Evolutionary conservation across 2,329 filamentous ascomycete genomes (phyloP).

Genomic region (Ceratocystis albifundus): DNA sequence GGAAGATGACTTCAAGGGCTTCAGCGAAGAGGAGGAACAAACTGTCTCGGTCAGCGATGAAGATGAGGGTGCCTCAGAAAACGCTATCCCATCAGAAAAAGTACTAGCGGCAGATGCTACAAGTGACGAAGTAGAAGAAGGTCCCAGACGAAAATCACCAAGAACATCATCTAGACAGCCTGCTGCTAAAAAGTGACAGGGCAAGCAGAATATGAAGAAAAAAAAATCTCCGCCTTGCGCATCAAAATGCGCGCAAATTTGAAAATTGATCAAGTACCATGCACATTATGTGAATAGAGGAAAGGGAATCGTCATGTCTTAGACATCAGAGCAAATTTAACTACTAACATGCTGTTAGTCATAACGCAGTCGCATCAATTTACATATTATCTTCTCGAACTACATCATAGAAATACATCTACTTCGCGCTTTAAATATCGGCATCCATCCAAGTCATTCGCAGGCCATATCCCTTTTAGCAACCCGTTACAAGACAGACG

Average conservation of each 20-base stretch:
- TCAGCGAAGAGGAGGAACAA: slow-evolving; percentile 33
- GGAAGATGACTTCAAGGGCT: slow-evolving; percentile 38
- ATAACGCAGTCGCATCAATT: no score
- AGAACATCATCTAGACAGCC: slow-evolving; percentile 16
- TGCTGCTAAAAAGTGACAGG: slow-evolving; percentile 13
- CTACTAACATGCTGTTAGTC: no score
- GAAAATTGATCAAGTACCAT: not conserved
- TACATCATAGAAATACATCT: no score
- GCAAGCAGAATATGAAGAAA: not conserved
- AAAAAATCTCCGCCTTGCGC: not conserved
- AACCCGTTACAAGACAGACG: no score
- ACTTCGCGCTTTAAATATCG: no score
- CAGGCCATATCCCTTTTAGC: no score
- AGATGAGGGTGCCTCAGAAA: not conserved
- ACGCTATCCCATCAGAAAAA: slow-evolving; percentile 1
- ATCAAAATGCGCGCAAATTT: not conserved
- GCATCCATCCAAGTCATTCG: no score
- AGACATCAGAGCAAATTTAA: no score
- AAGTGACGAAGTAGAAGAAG: slow-evolving; percentile 16
- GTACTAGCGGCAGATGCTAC: slow-evolving; percentile 9
- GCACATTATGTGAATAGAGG: no score
- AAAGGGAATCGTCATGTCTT: no score
- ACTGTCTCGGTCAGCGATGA: slow-evolving; percentile 28
- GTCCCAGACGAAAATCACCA: slow-evolving; percentile 14
- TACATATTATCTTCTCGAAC: no score